Base-by-base conservation (phyloP, 768 basidiomycete species). In the Termitomyces sp. region DNA sequence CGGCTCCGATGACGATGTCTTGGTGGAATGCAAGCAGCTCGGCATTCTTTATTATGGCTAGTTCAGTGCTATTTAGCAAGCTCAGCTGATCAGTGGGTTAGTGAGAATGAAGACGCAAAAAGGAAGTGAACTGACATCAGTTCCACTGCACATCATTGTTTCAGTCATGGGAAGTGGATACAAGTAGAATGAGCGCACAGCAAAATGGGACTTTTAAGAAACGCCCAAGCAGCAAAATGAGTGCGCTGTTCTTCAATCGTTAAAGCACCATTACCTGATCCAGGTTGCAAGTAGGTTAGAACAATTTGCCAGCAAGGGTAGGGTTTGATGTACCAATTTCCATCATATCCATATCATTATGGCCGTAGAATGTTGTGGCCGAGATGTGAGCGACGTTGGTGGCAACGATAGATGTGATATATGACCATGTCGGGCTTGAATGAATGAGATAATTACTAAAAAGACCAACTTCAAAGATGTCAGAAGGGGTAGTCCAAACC, bases 261-360 rank as follows among this genome's bases (percentile, higher is more conserved):
- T 20, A 82, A 67, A 36, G 66, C 70, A 4, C 82, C 82, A 60
- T 83, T 83, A 35, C 81, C 77, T 73, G 30, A 10, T 36, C 18
- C 26, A 45, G 5, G 40, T 14, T 22, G 20, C 20, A 14, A n/a
- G 26, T 47, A 28, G 4, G 28, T 43, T 14, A 49, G 20, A 24
- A 33, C 4, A 30, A 30, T 10, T 24, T 28, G 3, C 28, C 20
- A 24, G 24, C 10, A n/a, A 3, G 4, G 20, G 20, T 30, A 36
- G 14, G 58, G 57, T 26, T 51, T 18, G 0, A 26, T 18, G 40
- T 44, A 68, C 72, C 76, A 36, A 79, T 77, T 60, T 79, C 75
- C 75, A 78, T 78, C 81, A 82, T 83, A 64, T 83, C 81, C 81
- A 83, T 82, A 58, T 84, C 82, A 57, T 82, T 81, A 61, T 83